A percentile compares a stretch with the other conserved stretches of the same genome.
Evolutionary conservation across 768 basidiomycete species (phyloP).

Genomic region (Symmetrospora coprosmae): DNA sequence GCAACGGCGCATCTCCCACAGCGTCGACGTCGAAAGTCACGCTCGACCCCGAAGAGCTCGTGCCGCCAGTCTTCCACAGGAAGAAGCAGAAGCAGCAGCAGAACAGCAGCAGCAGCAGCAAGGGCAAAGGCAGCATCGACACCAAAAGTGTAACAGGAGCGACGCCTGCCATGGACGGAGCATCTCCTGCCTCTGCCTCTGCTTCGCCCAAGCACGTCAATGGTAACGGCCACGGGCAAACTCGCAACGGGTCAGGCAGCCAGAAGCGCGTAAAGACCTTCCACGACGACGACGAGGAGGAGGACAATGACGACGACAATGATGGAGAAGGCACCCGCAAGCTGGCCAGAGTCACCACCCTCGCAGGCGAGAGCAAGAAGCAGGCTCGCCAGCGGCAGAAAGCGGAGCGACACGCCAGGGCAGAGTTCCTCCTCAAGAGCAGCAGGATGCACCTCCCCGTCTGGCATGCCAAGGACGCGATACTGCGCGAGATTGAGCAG

Average conservation of each 20-base stretch:
- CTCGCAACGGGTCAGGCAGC: too few relatives aligned
- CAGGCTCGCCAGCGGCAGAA: conserved; percentile 1
- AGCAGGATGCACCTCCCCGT: conserved; percentile 52
- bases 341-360: background rate
- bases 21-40: background rate
- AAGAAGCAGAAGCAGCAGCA: background rate
- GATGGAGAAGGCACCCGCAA: background rate
- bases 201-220: too few relatives aligned
- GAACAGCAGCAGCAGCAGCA: background rate
- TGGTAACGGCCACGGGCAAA: too few relatives aligned
- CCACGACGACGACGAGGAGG: background rate
- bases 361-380: conserved; percentile 11
- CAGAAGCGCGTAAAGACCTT: conserved; percentile 2
- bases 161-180: too few relatives aligned
- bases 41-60: background rate
- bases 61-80: background rate
- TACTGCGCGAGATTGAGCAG: conserved; percentile 55
- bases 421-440: conserved; percentile 2
- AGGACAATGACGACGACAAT: background rate
- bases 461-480: conserved; percentile 58
- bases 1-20: background rate
- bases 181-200: too few relatives aligned
- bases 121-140: background rate
- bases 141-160: too few relatives aligned
- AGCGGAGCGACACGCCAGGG: conserved; percentile 13